Percentiles rank a stretch among this genome's conserved stretches.
Evolutionary conservation across 2,329 filamentous ascomycete genomes (phyloP).

Genomic region (Trichoderma breve): DNA sequence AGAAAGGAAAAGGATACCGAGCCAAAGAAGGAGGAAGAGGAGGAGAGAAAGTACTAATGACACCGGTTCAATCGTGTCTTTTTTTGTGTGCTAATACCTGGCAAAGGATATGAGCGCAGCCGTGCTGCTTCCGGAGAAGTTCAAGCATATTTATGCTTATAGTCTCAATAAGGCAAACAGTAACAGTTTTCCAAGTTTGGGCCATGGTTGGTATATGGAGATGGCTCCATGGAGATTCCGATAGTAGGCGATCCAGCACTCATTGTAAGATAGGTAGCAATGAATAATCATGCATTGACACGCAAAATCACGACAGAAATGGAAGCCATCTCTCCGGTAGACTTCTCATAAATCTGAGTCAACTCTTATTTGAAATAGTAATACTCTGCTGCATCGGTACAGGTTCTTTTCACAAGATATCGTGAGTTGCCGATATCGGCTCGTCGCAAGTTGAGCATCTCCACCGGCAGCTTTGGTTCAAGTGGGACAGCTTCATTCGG

Average conservation of each 20-base stretch:
- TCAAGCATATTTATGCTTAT: background rate
- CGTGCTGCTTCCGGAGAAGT: background rate
- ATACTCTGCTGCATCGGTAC: background rate
- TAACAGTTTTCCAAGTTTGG: background rate
- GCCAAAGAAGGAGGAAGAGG: constrained; percentile 21
- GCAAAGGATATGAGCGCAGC: background rate
- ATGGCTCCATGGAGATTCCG: background rate
- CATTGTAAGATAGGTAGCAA: background rate
- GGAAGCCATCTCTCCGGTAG: background rate
- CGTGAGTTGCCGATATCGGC: constrained; percentile 13
- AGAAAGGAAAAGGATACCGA: constrained; percentile 47
- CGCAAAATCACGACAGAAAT: background rate
- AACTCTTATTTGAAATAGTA: background rate
- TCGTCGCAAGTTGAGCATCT: constrained; percentile 1
- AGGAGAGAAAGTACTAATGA: constrained; percentile 14
- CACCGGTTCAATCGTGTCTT: background rate
- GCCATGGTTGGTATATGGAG: background rate
- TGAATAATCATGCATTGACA: background rate
- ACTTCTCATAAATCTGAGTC: background rate
- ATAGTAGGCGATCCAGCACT: background rate
- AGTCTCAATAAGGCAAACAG: background rate
- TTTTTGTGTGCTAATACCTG: background rate
- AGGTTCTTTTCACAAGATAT: background rate
- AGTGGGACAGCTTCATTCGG: background rate
- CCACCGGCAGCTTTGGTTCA: background rate